Evolutionary conservation across 176 grass and related monocot genomes (phyloP).

Genomic region (Oryza meyeriana): DNA sequence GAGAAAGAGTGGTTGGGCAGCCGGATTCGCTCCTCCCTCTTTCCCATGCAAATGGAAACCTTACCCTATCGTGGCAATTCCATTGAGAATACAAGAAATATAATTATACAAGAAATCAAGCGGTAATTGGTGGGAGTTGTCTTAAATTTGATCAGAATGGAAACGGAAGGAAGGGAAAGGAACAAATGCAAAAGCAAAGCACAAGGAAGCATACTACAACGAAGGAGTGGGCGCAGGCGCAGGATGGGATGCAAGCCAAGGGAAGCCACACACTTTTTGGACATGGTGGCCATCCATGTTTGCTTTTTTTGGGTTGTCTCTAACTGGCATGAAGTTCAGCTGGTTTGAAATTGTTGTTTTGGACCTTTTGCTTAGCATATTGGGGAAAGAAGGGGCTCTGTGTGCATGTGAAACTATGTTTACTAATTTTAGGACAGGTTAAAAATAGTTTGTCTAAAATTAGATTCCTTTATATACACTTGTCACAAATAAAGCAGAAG

Average conservation of each 20-base stretch:
- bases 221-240: not conserved
- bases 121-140: not conserved
- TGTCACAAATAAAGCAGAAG: not conserved
- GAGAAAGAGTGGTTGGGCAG: constrained; percentile 28
- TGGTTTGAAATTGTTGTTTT: not conserved
- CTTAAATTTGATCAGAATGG: not conserved
- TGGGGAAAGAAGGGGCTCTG: not conserved
- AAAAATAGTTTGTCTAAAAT: constrained; percentile 8
- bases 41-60: constrained; percentile 31
- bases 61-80: constrained; percentile 26
- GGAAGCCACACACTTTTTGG: constrained; percentile 58
- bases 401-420: not conserved
- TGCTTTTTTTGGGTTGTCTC: constrained; percentile 27
- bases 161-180: not conserved
- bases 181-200: constrained; percentile 29
- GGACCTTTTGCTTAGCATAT: constrained; percentile 3
- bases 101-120: not conserved
- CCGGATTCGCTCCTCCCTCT: constrained; percentile 27
- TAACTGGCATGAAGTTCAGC: not conserved
- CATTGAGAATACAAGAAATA: not conserved
- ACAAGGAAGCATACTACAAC: constrained; percentile 26
- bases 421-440: constrained; percentile 23
- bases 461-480: not conserved
- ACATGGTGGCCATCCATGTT: constrained; percentile 28
- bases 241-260: constrained; percentile 3